A percentile compares a stretch with the other conserved stretches of the same genome.
Conservation (phyloP, 1,139 yeast species). For the Protomyces inouyei region DNA sequence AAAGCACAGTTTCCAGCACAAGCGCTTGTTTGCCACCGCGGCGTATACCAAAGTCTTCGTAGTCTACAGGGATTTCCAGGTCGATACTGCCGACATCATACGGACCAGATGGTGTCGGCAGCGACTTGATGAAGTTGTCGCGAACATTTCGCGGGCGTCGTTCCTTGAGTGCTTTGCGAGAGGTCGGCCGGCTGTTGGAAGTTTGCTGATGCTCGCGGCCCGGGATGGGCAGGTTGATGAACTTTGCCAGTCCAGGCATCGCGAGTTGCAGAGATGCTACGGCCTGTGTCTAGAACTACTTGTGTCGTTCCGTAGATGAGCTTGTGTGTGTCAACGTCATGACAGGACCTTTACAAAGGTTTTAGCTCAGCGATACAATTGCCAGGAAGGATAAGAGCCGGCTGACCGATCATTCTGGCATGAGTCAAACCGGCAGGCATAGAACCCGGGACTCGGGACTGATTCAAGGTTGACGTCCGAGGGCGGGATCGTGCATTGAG, state of each 20-base stretch:
- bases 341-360: no score
- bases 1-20: constrained; percentile 18
- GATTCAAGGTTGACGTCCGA: no score
- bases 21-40: constrained; percentile 12
- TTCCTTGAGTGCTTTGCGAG: constrained; percentile 11
- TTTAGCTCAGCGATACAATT: no score
- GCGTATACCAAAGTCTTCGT: constrained; percentile 4
- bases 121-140: constrained; percentile 14
- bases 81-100: constrained; percentile 27
- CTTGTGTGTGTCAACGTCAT: no score
- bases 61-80: constrained; percentile 22
- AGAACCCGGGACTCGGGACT: no score
- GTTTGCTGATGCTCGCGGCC: neutral
- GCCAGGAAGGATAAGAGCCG: no score
- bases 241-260: neutral
- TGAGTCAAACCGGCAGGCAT: no score
- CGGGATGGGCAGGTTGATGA: neutral
- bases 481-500: no score
- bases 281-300: no score
- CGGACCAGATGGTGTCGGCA: constrained; percentile 22
- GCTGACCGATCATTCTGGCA: no score
- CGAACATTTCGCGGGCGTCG: constrained; percentile 14
- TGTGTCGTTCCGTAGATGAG: no score
- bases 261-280: neutral
- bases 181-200: constrained; percentile 6